Base-by-base conservation (phyloP, 768 basidiomycete species). In the Agrocybe praecox region DNA sequence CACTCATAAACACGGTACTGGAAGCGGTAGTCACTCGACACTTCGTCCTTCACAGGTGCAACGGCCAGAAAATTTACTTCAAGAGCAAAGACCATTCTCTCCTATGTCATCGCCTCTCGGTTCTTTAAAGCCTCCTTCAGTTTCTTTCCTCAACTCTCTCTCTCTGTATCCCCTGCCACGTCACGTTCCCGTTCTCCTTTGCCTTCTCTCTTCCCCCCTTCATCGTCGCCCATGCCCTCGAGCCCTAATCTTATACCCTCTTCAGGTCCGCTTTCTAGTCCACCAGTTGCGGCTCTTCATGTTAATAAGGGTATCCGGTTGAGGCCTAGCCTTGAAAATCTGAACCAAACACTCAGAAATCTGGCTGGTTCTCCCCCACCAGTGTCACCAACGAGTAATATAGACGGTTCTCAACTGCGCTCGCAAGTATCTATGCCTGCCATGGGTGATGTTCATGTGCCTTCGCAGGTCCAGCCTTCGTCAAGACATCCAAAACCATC, bases 131-230 rank as follows among this genome's bases (percentile, higher is more conserved):
- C 62, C 53, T 42, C 65, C 68, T 12, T 29, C 67, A 9, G 61
- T 68, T 6, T 66, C 68, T 1, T 58, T 62, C 14, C 63, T 65
- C 8, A 50, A 60, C 19, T 65, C 60, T 8, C 66, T n/a, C n/a
- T 60, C 18, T 57, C 60, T 17, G 26, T 51, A 18, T 63, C 64
- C 17, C 62, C 59, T 14, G 19, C 32, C 1, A 40, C 60, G 36
- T 49, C 60, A 52, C 29, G 58, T 21, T 58, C 62, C 24, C 55
- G 46, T 10, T 55, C 58, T 11, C 58, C 58, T n/a, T 24, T 47
- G 18, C 45, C 61, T 40, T 54, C 58, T 21, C 36, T 53, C 7
- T 49, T 47, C 21, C 56, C 50, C 18, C 32, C 17, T 17, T 32
- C 49, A 50, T 23, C 65, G 4, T 29, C 49, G 24, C 55, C 62